These are phyloP conservation scores for Citrus sp. DNA, from an alignment of 345 rosid species.

Conservation along the genomic window DNA sequence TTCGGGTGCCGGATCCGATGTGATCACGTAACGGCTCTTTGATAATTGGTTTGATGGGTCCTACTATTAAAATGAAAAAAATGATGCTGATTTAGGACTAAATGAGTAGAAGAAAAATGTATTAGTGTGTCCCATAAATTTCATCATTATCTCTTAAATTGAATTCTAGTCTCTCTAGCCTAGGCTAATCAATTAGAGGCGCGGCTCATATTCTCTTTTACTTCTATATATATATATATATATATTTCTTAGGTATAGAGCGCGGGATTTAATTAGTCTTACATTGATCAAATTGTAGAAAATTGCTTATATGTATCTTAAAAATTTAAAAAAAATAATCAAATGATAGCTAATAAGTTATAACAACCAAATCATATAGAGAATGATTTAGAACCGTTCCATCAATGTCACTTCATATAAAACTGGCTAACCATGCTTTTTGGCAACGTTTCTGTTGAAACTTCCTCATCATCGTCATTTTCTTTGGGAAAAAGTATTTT, in stretches of 20 bases:
- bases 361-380: too few species aligned
- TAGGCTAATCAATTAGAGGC: neutral
- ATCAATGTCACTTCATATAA: too few species aligned
- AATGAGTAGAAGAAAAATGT: neutral
- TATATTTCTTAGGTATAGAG: too few species aligned
- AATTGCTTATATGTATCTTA: too few species aligned
- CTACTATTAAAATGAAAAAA: neutral
- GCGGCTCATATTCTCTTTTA: neutral
- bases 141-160: neutral
- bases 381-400: too few species aligned
- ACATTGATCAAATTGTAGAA: neutral
- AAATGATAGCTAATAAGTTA: neutral
- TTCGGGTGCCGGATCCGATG: neutral
- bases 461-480: too few species aligned
- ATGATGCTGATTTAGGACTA: neutral
- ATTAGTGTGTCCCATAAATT: too few species aligned
- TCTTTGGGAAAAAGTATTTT: too few species aligned
- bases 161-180: constrained; percentile 6
- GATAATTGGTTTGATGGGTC: constrained; percentile 16
- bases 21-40: constrained; percentile 22
- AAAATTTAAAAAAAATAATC: too few species aligned
- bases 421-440: too few species aligned
- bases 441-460: too few species aligned
- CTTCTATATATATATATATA: too few species aligned
- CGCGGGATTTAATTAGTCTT: neutral